Base-by-base conservation (phyloP, 805 yeast genomes). In the Kluyveromyces aestuarii region DNA sequence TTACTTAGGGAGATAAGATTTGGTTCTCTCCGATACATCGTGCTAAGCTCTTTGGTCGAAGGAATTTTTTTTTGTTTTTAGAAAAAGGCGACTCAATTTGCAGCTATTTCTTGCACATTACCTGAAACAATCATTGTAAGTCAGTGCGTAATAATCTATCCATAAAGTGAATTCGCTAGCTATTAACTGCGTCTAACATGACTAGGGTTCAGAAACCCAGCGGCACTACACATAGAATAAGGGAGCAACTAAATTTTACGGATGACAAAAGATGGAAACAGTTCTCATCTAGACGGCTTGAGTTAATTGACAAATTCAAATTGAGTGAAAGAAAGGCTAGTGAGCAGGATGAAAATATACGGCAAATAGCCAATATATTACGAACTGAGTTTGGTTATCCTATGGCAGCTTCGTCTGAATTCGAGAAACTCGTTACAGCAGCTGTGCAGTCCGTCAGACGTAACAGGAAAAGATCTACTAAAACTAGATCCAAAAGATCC, bases 361-460 rank as follows among this genome's bases (percentile, higher is more conserved):
- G 75, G 44, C 76, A 78, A 45, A 93, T 95, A 37, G 96, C 98
- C 0, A 77, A 78, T 44, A 75, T 84, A 2, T 70, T 91, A 42
- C 72, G 95, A 58, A 71, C 74, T 1, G 99, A 93, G 67, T 93
- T 87, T 58, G 79, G 80, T 6, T 90, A 81, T 62, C 77, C 83
- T 2, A 67, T 66, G 2, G 75, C 73, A 6, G 73, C 79, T 13
- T 68, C 80, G 27, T 66, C 72, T 1, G 98, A 93, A 55, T 91
- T 91, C 62, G 96, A 89, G 64, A 86, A 84, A 63, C 73, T 91
- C 36, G 97, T 93, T 0, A 72, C 96, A 37, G 95, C 96, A 9
- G 98, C 96, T 1, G 83, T 91, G 27, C 99, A 91, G 66, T 83
- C 95, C 46, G 97, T 87, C 1, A 72, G 98, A 52, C 72, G 99